phyloP scores from a whole-genome alignment of 1,139 yeast genomes.

The Pichia terricola region DNA sequence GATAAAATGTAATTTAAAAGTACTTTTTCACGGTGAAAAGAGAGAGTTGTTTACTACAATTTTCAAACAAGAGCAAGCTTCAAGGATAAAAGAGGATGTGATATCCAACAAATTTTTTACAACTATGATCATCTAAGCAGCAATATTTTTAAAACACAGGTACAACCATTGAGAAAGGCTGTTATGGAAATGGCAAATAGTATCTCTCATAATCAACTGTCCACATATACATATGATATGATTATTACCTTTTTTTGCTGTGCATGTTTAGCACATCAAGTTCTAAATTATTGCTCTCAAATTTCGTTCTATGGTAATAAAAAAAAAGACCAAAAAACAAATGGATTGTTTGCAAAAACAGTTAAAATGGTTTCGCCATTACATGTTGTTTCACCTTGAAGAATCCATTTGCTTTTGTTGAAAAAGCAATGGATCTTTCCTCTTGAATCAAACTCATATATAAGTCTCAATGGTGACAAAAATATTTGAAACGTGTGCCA shows the following conservation, averaged over 20 bases:
- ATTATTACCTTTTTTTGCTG: slow-evolving; percentile 45
- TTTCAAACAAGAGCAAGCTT: slow-evolving; percentile 23
- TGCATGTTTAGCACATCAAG: slow-evolving; percentile 49
- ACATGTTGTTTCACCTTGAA: slow-evolving; percentile 61
- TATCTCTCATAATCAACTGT: slow-evolving; percentile 26
- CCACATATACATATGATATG: slow-evolving; percentile 31
- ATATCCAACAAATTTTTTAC: slow-evolving; percentile 24
- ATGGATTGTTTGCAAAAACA: slow-evolving; percentile 27
- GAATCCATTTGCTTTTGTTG: slow-evolving; percentile 41
- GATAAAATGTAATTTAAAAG: no score
- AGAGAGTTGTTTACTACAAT: slow-evolving; percentile 16
- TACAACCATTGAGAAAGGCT: slow-evolving; percentile 16
- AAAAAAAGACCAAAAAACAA: slow-evolving; percentile 37
- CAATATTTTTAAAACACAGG: slow-evolving; percentile 25
- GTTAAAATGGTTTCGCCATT: slow-evolving; percentile 44
- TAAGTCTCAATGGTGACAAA: no score
- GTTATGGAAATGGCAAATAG: slow-evolving; percentile 5
- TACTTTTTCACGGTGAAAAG: slow-evolving; percentile 10
- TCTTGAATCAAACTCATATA: no score
- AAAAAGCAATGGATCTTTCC: slow-evolving; percentile 23
- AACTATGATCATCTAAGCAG: slow-evolving; percentile 14
- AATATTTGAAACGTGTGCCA: no score
- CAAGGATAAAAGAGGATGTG: slow-evolving; percentile 2
- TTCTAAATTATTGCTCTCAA: slow-evolving; percentile 38
- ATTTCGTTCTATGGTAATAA: slow-evolving; percentile 32